Conservation (phyloP, 805 yeast species). For the Hanseniaspora hatyaiensis region DNA sequence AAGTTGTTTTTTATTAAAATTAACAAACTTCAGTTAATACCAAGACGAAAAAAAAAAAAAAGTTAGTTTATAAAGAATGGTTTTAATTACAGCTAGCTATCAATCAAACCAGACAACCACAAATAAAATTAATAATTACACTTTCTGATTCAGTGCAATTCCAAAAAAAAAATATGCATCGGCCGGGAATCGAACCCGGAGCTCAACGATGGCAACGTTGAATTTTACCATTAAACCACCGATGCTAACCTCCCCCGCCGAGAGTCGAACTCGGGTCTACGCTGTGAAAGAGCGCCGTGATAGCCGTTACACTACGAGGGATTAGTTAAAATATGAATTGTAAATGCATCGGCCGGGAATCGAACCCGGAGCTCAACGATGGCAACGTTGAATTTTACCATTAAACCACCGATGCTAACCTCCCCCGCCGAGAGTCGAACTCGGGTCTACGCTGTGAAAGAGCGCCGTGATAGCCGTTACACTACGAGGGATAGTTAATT, state of each 20-base stretch:
- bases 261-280: constrained; percentile 13
- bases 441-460: constrained; percentile 15
- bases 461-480: constrained; percentile 15
- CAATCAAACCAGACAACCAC: background rate
- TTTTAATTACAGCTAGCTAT: background rate
- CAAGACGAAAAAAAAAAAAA: background rate
- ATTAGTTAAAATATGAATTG: background rate
- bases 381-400: constrained; percentile 8
- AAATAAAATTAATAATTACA: background rate
- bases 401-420: constrained; percentile 9
- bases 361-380: constrained; percentile 12
- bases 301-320: constrained; percentile 14
- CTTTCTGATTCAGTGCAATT: background rate
- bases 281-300: constrained; percentile 13
- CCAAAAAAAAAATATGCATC: background rate
- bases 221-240: constrained; percentile 7
- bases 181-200: constrained; percentile 11
- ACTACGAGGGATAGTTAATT: constrained; percentile 10
- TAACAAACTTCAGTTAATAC: too few relatives aligned
- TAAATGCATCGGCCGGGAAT: constrained; percentile 3
- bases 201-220: constrained; percentile 10
- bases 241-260: constrained; percentile 4
- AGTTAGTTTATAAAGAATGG: background rate
- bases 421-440: constrained; percentile 15
- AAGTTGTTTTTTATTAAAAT: too few relatives aligned